Evolutionary conservation across 2,329 filamentous ascomycete species (phyloP).

Genomic region (Penicillium sp.): DNA sequence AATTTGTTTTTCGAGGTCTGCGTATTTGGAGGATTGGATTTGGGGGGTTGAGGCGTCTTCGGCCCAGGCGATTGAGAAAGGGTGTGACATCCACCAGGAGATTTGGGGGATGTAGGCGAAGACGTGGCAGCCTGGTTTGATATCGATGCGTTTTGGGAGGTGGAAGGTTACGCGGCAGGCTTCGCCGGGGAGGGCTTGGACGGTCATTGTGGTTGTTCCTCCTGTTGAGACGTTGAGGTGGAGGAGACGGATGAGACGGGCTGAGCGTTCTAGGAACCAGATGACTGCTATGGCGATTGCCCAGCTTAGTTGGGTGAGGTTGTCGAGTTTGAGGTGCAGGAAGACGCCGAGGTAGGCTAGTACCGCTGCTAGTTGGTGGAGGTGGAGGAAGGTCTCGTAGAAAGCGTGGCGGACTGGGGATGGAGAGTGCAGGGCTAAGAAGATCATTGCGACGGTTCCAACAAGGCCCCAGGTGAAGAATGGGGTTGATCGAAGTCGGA

Average conservation of each 20-base stretch:
- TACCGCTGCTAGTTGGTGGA: slow-evolving; percentile 49
- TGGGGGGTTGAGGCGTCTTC: slow-evolving; percentile 24
- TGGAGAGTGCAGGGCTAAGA: slow-evolving; percentile 46
- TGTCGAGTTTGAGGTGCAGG: slow-evolving; percentile 45
- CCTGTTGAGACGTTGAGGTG: slow-evolving; percentile 56
- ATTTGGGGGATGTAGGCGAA: slow-evolving; percentile 60
- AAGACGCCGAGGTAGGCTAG: slow-evolving; percentile 48
- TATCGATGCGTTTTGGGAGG: slow-evolving; percentile 55
- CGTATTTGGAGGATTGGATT: slow-evolving; percentile 20
- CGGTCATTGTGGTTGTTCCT: slow-evolving; percentile 53
- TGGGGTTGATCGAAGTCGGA: slow-evolving; percentile 35
- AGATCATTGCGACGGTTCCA: slow-evolving; percentile 42
- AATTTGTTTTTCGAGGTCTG: slow-evolving; percentile 37
- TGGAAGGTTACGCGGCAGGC: slow-evolving; percentile 63
- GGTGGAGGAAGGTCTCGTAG: slow-evolving; percentile 81
- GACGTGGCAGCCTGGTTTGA: slow-evolving; percentile 60
- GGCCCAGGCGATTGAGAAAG: slow-evolving; percentile 51
- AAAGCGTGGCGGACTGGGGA: slow-evolving; percentile 86
- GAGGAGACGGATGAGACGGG: slow-evolving; percentile 51
- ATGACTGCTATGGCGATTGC: slow-evolving; percentile 37
- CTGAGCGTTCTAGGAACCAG: slow-evolving; percentile 46
- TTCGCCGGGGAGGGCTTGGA: slow-evolving; percentile 62
- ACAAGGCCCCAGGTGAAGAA: slow-evolving; percentile 51
- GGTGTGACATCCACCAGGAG: slow-evolving; percentile 51
- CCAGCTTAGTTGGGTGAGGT: slow-evolving; percentile 45